phyloP scores from a whole-genome alignment of 495 filamentous ascomycete species.

The Amniculicola lignicola region DNA sequence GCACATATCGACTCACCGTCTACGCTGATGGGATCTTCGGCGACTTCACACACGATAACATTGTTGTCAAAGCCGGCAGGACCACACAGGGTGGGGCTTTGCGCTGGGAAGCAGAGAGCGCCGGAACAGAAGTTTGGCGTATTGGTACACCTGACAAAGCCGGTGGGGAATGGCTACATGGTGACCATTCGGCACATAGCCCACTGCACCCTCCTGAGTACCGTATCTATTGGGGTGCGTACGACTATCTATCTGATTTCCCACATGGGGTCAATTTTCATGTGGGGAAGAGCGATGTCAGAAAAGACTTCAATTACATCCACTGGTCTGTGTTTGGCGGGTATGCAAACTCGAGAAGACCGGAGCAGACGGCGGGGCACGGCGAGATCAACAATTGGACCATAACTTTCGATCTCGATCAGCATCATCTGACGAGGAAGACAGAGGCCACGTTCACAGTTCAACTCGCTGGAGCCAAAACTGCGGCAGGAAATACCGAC shows the following conservation, averaged over 20 bases:
- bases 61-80: conserved; percentile 43
- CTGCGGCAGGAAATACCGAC: conserved; percentile 56
- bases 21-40: conserved; percentile 59
- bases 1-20: conserved; percentile 55
- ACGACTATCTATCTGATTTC: conserved; percentile 55
- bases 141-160: conserved; percentile 56
- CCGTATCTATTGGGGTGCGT: conserved; percentile 54
- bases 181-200: conserved; percentile 45
- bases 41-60: conserved; percentile 47
- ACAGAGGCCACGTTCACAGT: conserved; percentile 52
- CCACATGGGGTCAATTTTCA: conserved; percentile 52
- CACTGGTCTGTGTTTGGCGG: conserved; percentile 56
- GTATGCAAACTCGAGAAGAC: conserved; percentile 32
- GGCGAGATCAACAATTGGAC: conserved; percentile 53
- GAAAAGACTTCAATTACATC: conserved; percentile 52
- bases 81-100: neutral
- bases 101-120: conserved; percentile 49
- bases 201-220: conserved; percentile 51
- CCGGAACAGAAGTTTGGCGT: conserved; percentile 54
- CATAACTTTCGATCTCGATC: conserved; percentile 46
- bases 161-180: conserved; percentile 54
- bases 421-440: conserved; percentile 33
- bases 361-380: conserved; percentile 21
- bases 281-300: conserved; percentile 48
- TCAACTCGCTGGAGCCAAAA: conserved; percentile 57